Percentiles rank a stretch among this genome's conserved stretches.
Conservation (phyloP, 2,329 filamentous ascomycete genomes). For the Cladosporium sp. region DNA sequence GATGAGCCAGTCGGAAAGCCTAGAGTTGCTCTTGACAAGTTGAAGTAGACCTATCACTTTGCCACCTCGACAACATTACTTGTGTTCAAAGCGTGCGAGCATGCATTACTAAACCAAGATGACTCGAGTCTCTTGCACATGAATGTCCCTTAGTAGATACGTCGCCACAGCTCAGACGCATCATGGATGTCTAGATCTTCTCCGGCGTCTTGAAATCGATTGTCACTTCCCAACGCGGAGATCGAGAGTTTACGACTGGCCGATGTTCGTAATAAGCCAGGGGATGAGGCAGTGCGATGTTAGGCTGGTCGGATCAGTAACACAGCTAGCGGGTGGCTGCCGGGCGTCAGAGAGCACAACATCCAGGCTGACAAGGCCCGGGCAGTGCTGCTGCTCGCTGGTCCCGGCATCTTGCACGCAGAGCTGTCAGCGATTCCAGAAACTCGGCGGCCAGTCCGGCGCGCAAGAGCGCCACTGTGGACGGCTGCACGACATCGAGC, state of each 20-base stretch:
- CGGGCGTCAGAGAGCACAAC: not conserved
- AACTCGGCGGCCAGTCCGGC: slow-evolving; percentile 8
- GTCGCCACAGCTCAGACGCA: not conserved
- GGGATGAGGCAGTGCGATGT: not conserved
- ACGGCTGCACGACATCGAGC: slow-evolving; percentile 1
- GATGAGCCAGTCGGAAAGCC: no score
- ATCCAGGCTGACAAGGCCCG: not conserved
- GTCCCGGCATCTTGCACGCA: not conserved
- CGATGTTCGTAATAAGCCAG: not conserved
- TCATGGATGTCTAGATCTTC: not conserved
- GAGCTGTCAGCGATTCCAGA: slow-evolving; percentile 1
- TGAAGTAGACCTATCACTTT: no score
- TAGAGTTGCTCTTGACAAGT: no score
- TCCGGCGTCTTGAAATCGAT: not conserved
- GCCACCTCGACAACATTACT: no score
- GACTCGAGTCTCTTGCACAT: not conserved
- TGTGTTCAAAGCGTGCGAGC: no score
- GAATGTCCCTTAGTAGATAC: not conserved
- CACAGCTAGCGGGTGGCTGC: slow-evolving; percentile 1
- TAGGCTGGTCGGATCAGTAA: not conserved
- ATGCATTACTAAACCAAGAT: not conserved
- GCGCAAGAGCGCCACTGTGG: not conserved
- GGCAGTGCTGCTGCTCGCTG: slow-evolving; percentile 4
- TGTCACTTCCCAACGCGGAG: not conserved
- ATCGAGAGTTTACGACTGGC: not conserved